phyloP scores from a whole-genome alignment of 2,329 filamentous ascomycete genomes.

The Phialophora expanda region DNA sequence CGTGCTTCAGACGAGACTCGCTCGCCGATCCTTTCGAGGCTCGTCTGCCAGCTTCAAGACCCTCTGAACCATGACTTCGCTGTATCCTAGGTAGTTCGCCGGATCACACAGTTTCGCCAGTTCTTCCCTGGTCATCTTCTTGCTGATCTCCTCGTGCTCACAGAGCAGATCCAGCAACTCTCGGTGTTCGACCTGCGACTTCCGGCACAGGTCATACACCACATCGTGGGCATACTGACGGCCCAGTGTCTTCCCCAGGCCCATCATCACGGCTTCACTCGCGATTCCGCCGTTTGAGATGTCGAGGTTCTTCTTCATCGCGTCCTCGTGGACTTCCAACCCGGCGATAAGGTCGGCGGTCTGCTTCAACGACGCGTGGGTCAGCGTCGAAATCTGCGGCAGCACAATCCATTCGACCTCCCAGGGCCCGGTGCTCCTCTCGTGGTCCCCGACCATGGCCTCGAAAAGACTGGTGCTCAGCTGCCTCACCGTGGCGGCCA shows the following conservation, averaged over 20 bases:
- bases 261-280: conserved; percentile 66
- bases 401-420: conserved; percentile 65
- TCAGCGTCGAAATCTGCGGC: conserved; percentile 60
- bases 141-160: conserved; percentile 51
- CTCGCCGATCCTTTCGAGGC: conserved; percentile 13
- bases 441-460: conserved; percentile 64
- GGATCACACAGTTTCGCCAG: conserved; percentile 63
- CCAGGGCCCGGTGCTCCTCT: conserved; percentile 64
- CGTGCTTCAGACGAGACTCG: conserved; percentile 28
- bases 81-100: conserved; percentile 52
- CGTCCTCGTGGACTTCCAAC: conserved; percentile 56
- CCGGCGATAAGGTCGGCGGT: conserved; percentile 60
- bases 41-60: conserved; percentile 38
- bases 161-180: conserved; percentile 54
- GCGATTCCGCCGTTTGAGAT: conserved; percentile 62
- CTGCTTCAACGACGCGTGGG: conserved; percentile 59
- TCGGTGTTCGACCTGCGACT: conserved; percentile 52
- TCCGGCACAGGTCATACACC: conserved; percentile 61
- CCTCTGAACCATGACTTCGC: conserved; percentile 45
- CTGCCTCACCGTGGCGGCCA: conserved; percentile 59
- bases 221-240: conserved; percentile 62
- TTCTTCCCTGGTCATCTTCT: conserved; percentile 53
- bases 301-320: conserved; percentile 59
- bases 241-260: conserved; percentile 57
- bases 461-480: conserved; percentile 61